These are phyloP conservation scores for Trichoderma afroharzianum DNA, from an alignment of 2,329 filamentous ascomycete species.

Conservation along the genomic window DNA sequence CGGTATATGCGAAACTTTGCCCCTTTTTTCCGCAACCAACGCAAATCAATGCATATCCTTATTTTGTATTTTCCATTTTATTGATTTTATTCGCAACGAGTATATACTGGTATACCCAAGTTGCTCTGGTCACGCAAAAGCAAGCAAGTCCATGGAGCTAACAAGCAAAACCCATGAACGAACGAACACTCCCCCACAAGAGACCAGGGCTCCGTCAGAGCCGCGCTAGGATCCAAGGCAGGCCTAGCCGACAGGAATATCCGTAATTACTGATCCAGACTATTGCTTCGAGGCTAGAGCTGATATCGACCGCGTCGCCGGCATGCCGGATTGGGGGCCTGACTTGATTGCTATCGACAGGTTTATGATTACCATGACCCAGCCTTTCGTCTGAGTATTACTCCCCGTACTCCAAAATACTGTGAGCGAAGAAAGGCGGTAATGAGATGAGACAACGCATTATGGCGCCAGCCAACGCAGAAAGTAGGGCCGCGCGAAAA, in stretches of 20 bases:
- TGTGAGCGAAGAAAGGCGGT: neutral
- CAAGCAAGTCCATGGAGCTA: neutral
- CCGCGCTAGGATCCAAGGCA: neutral
- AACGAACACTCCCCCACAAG: slow-evolving; percentile 5
- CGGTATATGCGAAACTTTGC: neutral
- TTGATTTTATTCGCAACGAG: neutral
- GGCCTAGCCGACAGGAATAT: slow-evolving; percentile 7
- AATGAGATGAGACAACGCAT: neutral
- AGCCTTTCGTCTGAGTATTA: neutral
- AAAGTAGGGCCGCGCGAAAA: neutral
- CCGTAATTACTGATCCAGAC: slow-evolving; percentile 11
- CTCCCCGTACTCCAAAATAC: slow-evolving; percentile 11
- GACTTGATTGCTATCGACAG: neutral
- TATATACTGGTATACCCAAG: neutral
- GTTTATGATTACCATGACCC: neutral
- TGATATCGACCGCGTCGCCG: slow-evolving; percentile 15
- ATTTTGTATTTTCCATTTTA: neutral
- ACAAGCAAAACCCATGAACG: neutral
- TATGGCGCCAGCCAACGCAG: neutral
- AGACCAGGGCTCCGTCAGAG: neutral
- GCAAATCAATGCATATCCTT: neutral
- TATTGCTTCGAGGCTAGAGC: slow-evolving; percentile 15
- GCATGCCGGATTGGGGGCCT: slow-evolving; percentile 12
- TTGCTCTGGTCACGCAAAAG: neutral
- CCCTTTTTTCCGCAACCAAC: neutral